Conservation (phyloP, 306 rosid genomes). For the Coriaria nepalensis region DNA sequence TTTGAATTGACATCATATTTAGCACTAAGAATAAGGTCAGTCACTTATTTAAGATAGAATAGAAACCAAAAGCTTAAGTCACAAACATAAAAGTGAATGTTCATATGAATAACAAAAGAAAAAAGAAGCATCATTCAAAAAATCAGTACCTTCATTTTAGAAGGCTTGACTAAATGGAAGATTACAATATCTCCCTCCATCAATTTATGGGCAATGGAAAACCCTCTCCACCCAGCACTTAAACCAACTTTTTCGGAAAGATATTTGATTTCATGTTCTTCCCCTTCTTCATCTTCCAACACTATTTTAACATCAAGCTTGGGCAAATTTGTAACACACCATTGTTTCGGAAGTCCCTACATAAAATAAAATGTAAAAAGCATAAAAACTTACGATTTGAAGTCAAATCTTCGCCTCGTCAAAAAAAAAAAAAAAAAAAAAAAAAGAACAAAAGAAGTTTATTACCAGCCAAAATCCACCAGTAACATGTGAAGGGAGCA, state of each 20-base stretch:
- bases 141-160: constrained; percentile 14
- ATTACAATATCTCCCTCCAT: constrained; percentile 12
- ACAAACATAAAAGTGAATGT: background rate
- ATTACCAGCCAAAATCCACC: constrained; percentile 20
- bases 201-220: constrained; percentile 8
- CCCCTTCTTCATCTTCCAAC: constrained; percentile 21
- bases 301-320: constrained; percentile 7
- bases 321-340: constrained; percentile 14
- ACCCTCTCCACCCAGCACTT: constrained; percentile 20
- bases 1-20: too few species aligned
- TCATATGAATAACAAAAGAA: too few species aligned
- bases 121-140: too few species aligned
- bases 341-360: constrained; percentile 18
- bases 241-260: constrained; percentile 6
- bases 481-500: constrained; percentile 16
- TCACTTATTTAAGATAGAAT: too few species aligned
- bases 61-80: too few species aligned
- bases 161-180: constrained; percentile 16
- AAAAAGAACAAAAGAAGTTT: too few species aligned
- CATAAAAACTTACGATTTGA: background rate
- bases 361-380: background rate
- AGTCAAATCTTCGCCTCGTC: too few species aligned
- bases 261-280: constrained; percentile 4
- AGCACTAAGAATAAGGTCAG: too few species aligned
- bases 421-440: too few species aligned